Conservation (phyloP, 257 asterid species). For the Solanum chaucha region DNA sequence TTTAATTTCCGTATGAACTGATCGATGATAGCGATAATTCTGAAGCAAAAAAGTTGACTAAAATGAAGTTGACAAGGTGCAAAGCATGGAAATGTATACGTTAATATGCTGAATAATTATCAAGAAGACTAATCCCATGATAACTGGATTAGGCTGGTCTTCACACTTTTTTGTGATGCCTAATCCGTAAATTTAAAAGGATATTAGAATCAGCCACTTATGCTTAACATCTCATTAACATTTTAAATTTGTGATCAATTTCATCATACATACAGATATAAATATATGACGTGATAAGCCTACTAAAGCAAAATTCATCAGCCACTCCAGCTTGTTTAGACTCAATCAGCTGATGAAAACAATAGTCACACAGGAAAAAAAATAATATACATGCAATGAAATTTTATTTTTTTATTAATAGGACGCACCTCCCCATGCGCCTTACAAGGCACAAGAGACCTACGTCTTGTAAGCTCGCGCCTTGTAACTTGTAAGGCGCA, state of each 20-base stretch:
- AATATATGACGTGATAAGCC: slow-evolving; percentile 38
- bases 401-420: too few relatives aligned
- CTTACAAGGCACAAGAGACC: too few relatives aligned
- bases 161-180: too few relatives aligned
- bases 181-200: too few relatives aligned
- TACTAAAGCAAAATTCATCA: slow-evolving; percentile 20
- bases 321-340: background rate
- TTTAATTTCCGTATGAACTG: background rate
- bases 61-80: background rate
- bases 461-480: too few relatives aligned
- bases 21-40: background rate
- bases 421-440: too few relatives aligned
- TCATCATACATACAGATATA: background rate
- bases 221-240: background rate
- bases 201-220: background rate
- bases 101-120: background rate
- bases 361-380: too few relatives aligned
- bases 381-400: too few relatives aligned
- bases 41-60: background rate
- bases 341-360: too few relatives aligned
- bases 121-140: background rate
- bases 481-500: too few relatives aligned
- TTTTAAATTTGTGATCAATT: background rate
- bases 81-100: background rate
- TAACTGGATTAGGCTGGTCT: background rate